Percentiles rank a stretch among this genome's conserved stretches.
Conservation (phyloP, 1,139 yeast species). For the Diutina mesorugosa region DNA sequence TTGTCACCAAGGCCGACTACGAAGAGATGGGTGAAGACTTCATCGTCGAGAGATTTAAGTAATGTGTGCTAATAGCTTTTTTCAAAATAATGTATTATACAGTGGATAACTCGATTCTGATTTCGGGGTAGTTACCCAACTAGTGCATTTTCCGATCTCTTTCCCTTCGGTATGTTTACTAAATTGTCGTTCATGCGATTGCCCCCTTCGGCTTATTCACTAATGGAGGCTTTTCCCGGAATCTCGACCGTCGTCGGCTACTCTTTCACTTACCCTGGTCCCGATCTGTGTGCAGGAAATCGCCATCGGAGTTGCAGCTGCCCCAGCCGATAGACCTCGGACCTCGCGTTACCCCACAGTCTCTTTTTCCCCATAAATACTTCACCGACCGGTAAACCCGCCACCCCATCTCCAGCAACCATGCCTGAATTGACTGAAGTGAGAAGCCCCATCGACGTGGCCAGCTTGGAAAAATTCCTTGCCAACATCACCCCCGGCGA, state of each 20-base stretch:
- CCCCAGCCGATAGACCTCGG: neutral
- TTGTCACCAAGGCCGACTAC: slow-evolving; percentile 43
- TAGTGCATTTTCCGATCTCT: no score
- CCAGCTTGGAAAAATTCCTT: neutral
- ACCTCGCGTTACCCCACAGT: slow-evolving; percentile 1
- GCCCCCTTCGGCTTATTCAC: no score
- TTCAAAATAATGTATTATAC: neutral
- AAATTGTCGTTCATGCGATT: no score
- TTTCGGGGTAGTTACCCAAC: no score
- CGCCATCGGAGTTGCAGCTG: neutral
- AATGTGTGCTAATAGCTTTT: slow-evolving; percentile 3
- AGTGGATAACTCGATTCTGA: neutral
- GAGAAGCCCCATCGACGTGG: slow-evolving; percentile 1
- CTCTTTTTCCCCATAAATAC: neutral
- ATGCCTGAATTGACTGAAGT: slow-evolving; percentile 1
- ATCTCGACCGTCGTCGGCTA: no score
- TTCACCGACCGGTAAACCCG: neutral
- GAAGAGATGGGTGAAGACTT: slow-evolving; percentile 49
- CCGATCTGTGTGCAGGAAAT: neutral
- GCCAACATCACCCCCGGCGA: slow-evolving; percentile 3
- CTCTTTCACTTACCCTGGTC: no score
- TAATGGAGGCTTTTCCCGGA: no score
- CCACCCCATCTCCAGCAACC: neutral
- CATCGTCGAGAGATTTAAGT: slow-evolving; percentile 42
- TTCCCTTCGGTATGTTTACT: no score